Percentiles rank a stretch among this genome's conserved stretches.
These are phyloP conservation scores for Tardiomyces blankii DNA, from an alignment of 1,139 yeast genomes.

Conservation along the genomic window DNA sequence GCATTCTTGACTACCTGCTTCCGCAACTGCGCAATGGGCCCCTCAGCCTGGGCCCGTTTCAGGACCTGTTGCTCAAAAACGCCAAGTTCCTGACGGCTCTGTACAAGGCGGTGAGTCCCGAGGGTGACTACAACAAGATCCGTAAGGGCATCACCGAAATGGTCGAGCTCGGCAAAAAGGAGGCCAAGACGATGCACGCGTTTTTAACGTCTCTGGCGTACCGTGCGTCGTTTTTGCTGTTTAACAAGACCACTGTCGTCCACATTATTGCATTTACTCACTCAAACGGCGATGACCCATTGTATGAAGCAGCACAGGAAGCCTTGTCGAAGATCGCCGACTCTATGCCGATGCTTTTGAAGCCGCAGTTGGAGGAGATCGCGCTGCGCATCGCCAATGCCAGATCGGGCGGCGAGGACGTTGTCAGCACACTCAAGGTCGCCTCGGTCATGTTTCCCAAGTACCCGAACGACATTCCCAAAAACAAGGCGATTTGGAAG, in stretches of 20 bases:
- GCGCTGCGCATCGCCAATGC: conserved; percentile 30
- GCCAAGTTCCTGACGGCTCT: not conserved
- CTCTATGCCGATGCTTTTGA: conserved; percentile 53
- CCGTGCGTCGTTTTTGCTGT: conserved; percentile 50
- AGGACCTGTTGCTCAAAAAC: not conserved
- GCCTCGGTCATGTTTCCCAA: conserved; percentile 25
- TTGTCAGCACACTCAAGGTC: conserved; percentile 47
- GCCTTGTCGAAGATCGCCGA: conserved; percentile 50
- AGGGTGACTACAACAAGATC: conserved; percentile 50
- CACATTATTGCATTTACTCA: conserved; percentile 41
- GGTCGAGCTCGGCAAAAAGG: conserved; percentile 28
- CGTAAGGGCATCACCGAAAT: conserved; percentile 53
- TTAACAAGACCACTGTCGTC: conserved; percentile 54
- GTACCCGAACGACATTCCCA: conserved; percentile 25
- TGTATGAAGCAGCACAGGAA: conserved; percentile 35
- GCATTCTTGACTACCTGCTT: conserved; percentile 6
- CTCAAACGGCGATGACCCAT: conserved; percentile 22
- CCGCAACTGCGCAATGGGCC: not conserved
- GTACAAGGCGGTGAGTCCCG: conserved; percentile 32
- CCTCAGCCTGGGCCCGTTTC: not conserved
- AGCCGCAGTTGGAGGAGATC: conserved; percentile 45
- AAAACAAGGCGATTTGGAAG: conserved; percentile 14
- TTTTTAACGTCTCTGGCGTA: conserved; percentile 43
- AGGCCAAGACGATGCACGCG: conserved; percentile 6
- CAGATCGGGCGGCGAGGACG: conserved; percentile 30